Conservation (phyloP, 2,329 filamentous ascomycete species). For the Alternaria rosae region DNA sequence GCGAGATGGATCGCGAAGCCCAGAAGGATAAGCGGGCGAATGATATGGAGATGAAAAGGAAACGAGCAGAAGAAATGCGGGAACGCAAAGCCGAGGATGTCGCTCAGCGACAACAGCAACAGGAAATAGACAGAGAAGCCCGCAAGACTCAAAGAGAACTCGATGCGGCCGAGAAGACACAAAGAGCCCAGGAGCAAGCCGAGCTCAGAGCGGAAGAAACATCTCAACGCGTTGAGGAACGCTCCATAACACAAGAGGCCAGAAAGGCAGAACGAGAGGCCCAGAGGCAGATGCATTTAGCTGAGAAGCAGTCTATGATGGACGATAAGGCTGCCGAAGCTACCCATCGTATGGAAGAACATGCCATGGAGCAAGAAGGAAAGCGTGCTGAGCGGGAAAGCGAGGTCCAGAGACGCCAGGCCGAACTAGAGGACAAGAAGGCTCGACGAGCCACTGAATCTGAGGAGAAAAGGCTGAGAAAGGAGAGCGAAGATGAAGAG, state of each 20-base stretch:
- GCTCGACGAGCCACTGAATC: not conserved
- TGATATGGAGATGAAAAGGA: not conserved
- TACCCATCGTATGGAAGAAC: not conserved
- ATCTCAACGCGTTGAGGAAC: not conserved
- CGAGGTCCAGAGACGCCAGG: not conserved
- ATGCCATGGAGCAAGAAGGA: not conserved
- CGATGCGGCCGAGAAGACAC: not conserved
- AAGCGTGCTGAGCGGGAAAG: not conserved
- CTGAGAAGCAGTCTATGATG: not conserved
- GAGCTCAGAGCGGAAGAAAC: not conserved
- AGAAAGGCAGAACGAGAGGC: not conserved
- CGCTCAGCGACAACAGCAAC: not conserved
- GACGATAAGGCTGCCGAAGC: not conserved
- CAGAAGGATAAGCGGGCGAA: not conserved
- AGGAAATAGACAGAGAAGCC: not conserved
- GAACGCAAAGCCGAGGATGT: not conserved
- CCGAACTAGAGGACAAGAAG: not conserved
- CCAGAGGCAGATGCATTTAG: not conserved
- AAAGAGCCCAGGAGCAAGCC: not conserved
- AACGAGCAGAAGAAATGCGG: not conserved
- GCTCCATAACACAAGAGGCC: not conserved
- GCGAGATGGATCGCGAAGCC: not conserved
- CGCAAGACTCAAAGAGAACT: not conserved
- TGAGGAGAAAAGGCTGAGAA: not conserved
- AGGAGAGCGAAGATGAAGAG: not conserved